phyloP scores from a whole-genome alignment of 2,329 filamentous ascomycete species.

The Talaromyces sp. region DNA sequence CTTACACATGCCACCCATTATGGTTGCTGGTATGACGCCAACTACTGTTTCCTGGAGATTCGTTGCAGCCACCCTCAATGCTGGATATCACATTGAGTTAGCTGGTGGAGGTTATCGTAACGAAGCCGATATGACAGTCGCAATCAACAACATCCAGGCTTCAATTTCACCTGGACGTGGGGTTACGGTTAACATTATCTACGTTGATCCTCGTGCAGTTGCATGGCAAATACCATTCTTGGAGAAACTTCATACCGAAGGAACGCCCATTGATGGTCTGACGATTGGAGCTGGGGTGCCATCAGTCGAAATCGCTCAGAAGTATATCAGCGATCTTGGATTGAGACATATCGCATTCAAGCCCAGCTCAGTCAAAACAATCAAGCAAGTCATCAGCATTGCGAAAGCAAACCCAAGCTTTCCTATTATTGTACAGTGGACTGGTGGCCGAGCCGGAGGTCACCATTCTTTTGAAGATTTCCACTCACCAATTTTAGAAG shows the following conservation, averaged over 20 bases:
- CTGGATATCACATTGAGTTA: slow-evolving; percentile 90
- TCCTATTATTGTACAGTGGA: slow-evolving; percentile 93
- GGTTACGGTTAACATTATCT: slow-evolving; percentile 86
- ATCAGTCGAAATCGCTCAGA: slow-evolving; percentile 85
- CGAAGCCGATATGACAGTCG: slow-evolving; percentile 70
- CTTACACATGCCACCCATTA: slow-evolving; percentile 78
- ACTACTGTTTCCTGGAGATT: slow-evolving; percentile 87
- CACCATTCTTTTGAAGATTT: slow-evolving; percentile 96
- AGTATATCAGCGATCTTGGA: slow-evolving; percentile 88
- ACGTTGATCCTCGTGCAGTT: slow-evolving; percentile 85
- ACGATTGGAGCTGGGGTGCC: slow-evolving; percentile 95
- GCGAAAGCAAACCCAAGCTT: slow-evolving; percentile 87
- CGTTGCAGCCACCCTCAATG: slow-evolving; percentile 85
- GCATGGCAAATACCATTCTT: slow-evolving; percentile 87
- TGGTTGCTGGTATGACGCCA: slow-evolving; percentile 93
- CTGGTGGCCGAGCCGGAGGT: slow-evolving; percentile 85
- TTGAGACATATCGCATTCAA: slow-evolving; percentile 94
- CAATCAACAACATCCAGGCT: slow-evolving; percentile 78
- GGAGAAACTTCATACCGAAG: slow-evolving; percentile 72
- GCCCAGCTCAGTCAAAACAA: slow-evolving; percentile 81
- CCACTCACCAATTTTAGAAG: slow-evolving; percentile 82
- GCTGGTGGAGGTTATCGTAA: slow-evolving; percentile 87
- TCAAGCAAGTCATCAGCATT: slow-evolving; percentile 85
- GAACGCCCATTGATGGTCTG: slow-evolving; percentile 84
- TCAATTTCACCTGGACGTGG: slow-evolving; percentile 81